A percentile compares a stretch with the other conserved stretches of the same genome.
Evolutionary conservation across 139 green algal genomes (phyloP).

Genomic region (Bryopsis sp.): DNA sequence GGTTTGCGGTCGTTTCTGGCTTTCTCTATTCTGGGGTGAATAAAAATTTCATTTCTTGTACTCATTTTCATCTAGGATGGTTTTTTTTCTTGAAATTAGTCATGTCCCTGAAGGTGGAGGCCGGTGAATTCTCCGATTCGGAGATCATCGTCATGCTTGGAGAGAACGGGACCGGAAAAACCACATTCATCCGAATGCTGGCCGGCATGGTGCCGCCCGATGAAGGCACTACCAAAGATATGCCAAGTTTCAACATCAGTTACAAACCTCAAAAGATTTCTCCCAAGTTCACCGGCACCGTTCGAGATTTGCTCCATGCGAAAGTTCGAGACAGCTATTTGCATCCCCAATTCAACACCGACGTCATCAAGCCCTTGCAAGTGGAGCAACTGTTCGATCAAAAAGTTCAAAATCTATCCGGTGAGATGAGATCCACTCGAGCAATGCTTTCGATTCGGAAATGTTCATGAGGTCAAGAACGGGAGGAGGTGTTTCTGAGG

Average conservation of each 20-base stretch:
- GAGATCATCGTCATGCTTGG: constrained; percentile 97
- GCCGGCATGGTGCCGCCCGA: constrained; percentile 69
- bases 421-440: constrained; percentile 21
- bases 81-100: background rate
- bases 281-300: constrained; percentile 90
- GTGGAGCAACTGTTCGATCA: constrained; percentile 94
- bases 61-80: no score
- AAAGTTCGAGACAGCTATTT: constrained; percentile 87
- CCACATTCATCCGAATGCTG: constrained; percentile 98
- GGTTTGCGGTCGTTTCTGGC: no score
- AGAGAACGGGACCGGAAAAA: constrained; percentile 98
- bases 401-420: constrained; percentile 91
- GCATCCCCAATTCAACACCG: constrained; percentile 83
- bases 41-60: no score
- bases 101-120: constrained; percentile 53
- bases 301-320: constrained; percentile 91
- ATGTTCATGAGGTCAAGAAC: background rate
- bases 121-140: constrained; percentile 84
- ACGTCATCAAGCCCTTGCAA: constrained; percentile 85
- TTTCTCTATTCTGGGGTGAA: no score
- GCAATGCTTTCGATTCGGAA: background rate
- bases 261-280: constrained; percentile 99
- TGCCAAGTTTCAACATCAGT: constrained; percentile 54
- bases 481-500: background rate
- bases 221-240: background rate